Conservation (phyloP, 495 filamentous ascomycete genomes). For the Tuber indicum region DNA sequence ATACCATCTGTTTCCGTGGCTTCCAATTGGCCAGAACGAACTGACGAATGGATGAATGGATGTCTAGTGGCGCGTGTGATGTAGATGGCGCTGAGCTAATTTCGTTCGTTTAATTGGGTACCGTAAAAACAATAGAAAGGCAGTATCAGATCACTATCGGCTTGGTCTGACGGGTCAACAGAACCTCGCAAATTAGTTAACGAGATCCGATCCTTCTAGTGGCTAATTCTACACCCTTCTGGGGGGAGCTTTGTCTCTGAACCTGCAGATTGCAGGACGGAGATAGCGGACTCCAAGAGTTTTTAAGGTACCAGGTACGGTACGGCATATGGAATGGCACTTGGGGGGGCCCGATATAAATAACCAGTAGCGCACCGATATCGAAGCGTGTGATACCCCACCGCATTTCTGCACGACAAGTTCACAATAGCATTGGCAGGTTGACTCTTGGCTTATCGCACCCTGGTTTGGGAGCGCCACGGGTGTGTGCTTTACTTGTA, state of each 20-base stretch:
- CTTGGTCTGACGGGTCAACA: background rate
- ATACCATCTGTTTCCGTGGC: background rate
- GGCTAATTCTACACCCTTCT: background rate
- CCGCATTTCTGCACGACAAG: background rate
- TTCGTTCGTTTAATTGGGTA: background rate
- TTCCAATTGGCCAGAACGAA: background rate
- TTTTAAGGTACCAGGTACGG: background rate
- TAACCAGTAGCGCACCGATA: background rate
- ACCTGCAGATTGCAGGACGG: background rate
- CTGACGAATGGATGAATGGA: background rate
- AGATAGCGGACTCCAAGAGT: background rate
- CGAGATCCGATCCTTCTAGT: background rate
- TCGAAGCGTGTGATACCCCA: background rate
- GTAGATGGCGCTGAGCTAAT: background rate
- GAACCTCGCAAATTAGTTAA: background rate
- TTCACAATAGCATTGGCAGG: background rate
- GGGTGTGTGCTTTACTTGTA: background rate
- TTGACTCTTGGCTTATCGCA: background rate
- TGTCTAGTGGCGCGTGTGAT: background rate
- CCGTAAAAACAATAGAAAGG: background rate
- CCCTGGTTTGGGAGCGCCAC: background rate
- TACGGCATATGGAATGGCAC: background rate
- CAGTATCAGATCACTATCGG: background rate
- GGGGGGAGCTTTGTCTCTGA: background rate
- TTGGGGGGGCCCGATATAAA: background rate